These are phyloP conservation scores for Cercospora sp. DNA, from an alignment of 2,329 filamentous ascomycete species.

Conservation along the genomic window DNA sequence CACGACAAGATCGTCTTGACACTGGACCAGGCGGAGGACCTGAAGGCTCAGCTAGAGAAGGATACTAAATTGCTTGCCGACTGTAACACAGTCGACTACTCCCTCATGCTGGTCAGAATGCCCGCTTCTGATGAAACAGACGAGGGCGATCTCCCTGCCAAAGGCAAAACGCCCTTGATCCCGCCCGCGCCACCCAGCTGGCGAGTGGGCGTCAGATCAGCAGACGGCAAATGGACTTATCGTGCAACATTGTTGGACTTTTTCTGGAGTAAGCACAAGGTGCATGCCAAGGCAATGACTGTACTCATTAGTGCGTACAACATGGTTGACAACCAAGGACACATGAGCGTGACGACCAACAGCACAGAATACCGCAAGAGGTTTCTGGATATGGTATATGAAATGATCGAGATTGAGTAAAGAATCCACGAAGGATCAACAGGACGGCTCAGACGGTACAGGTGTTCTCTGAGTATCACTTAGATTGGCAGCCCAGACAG, in stretches of 20 bases:
- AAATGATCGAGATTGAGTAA: constrained; percentile 42
- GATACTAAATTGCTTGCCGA: constrained; percentile 65
- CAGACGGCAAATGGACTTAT: constrained; percentile 66
- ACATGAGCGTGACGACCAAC: constrained; percentile 73
- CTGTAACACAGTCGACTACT: constrained; percentile 72
- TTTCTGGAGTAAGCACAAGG: constrained; percentile 74
- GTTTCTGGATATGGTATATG: constrained; percentile 55
- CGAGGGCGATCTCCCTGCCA: constrained; percentile 10
- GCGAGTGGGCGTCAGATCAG: constrained; percentile 62
- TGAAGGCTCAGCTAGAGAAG: constrained; percentile 56
- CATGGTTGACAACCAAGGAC: constrained; percentile 61
- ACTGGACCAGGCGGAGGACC: constrained; percentile 55
- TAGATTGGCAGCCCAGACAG: background rate
- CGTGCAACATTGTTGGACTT: constrained; percentile 70
- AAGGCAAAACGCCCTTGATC: constrained; percentile 30
- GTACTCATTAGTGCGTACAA: constrained; percentile 59
- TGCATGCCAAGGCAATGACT: constrained; percentile 66
- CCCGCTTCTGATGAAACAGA: constrained; percentile 37
- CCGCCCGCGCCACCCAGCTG: constrained; percentile 47
- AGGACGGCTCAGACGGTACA: background rate
- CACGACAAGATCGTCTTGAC: constrained; percentile 63
- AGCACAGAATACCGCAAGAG: constrained; percentile 65
- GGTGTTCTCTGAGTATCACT: background rate
- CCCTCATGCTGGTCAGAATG: constrained; percentile 67
- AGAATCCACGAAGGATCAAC: background rate